Evolutionary conservation across 805 yeast genomes (phyloP), one percentile per base, ranked within the genome.

Genomic region (Torulaspora franciscae): DNA sequence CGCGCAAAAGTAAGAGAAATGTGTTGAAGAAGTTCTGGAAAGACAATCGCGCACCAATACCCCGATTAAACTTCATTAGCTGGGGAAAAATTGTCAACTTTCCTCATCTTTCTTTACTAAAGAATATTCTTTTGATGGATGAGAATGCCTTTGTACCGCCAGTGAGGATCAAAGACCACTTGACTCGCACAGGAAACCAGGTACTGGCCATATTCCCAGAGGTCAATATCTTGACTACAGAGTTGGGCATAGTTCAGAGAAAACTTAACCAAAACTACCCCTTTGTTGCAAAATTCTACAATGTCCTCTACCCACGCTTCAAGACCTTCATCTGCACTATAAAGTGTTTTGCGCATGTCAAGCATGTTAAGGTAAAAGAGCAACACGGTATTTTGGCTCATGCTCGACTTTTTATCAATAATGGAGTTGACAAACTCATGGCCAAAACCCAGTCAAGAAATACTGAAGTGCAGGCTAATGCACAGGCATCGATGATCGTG

Each of bases 151-250:
- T 53, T 8, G 49, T 69, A 36, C 51, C 50, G 6, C 51, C 50
- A 7, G 43, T 41, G 11, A 55, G 74, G 50, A 58, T 79, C 27
- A 76, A 74, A 32, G 51, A 57, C 11, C 48, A 53, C 26, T 28
- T 52, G 48, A 65, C 27, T 62, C 59, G 42, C 61, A 70, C 32
- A 59, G 66, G 57, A 27, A 56, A 51, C 23, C 74, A 77, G 52
- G 81, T 95, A 86, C 54, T 88, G 0, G 79, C 81, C 0, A 51
- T 85, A 7, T 89, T 89, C 52, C 97, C 97, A 0, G 97, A 90
- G 63, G 96, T 85, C 4, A 85, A 84, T 56, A 76, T 84, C 6
- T 75, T 77, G 62, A 76, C 81, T 0, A 68, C 74, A 8, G 74
- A 74, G 29, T 71, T 72, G 36, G 60, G 52, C 32, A 68, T 37